These are phyloP conservation scores for Lophium mytilinum DNA, from an alignment of 495 filamentous ascomycete genomes.

Conservation along the genomic window DNA sequence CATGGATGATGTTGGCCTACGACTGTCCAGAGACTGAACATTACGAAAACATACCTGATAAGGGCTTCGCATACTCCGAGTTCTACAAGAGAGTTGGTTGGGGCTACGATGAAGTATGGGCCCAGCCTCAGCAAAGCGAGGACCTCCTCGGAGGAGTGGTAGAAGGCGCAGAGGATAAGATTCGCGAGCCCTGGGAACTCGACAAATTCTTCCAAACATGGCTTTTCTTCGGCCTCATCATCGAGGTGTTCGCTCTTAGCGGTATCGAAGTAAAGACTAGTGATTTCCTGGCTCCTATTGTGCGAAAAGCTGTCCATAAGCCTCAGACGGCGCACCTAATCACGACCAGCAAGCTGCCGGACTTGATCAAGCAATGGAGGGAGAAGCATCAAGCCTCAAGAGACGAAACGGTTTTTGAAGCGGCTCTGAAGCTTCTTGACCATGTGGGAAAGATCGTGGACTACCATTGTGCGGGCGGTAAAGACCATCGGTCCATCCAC, in stretches of 20 bases:
- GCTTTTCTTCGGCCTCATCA: slow-evolving; percentile 9
- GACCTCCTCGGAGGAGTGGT: slow-evolving; percentile 2
- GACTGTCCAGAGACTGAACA: neutral
- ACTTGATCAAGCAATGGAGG: slow-evolving; percentile 2
- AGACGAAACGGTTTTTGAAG: neutral
- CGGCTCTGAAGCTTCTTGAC: neutral
- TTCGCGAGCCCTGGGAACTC: slow-evolving; percentile 3
- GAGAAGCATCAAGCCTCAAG: neutral
- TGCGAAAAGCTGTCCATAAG: neutral
- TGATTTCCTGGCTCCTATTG: slow-evolving; percentile 2
- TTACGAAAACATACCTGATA: slow-evolving; percentile 1
- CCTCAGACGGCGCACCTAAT: neutral
- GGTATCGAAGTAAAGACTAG: neutral
- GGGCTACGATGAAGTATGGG: neutral
- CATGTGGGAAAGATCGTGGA: slow-evolving; percentile 4
- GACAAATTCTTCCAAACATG: slow-evolving; percentile 6
- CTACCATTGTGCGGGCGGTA: neutral
- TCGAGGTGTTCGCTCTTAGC: neutral
- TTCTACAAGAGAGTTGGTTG: slow-evolving; percentile 1
- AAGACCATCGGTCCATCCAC: slow-evolving; percentile 1
- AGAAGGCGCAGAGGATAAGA: neutral
- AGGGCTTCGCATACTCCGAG: neutral
- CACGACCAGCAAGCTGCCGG: slow-evolving; percentile 1
- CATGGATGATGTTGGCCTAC: neutral
- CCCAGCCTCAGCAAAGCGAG: neutral